Base-by-base conservation (phyloP, 2,329 filamentous ascomycete species). In the Plenodomus lindquistii region DNA sequence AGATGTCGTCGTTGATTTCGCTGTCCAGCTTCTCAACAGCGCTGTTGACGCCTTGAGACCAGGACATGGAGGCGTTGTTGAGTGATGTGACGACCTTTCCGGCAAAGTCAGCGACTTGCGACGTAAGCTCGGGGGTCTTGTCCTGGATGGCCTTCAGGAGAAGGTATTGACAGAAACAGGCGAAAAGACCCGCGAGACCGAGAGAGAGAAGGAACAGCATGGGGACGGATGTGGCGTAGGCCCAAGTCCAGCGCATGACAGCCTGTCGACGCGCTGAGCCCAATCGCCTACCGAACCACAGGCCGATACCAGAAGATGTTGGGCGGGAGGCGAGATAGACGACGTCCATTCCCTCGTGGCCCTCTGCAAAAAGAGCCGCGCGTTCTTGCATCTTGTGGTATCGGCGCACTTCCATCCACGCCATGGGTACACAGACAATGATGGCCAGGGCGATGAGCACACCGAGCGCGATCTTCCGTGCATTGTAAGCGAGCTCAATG, bases 141-240 rank as follows among this genome's bases (percentile, higher is more conserved):
- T 87, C 83, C 69, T 91, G 79, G 44, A 97, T 81, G 1, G 83
- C 77, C 53, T 78, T 82, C 44, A 96, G 81, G n/a, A 97, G 77
- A 45, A 93, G 79, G 57, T 82, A 88, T 75, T 96, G 91, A 70
- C 88, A 94, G 29, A 92, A 77, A 70, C 90, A 95, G 19, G 88
- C 85, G 62, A 96, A 83, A 38, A 95, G 81, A 2, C 91, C 91
- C 1, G 91, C 90, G 9, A 95, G 65, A 9, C 88, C 92, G 35
- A 97, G 84, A 4, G 87, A 86, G 6, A 97, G 81, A 5, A 97
- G 83, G 63, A 97, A 92, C n/a, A 97, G 77, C 16, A 91, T 92
- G 0, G 90, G 84, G 0, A 87, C 75, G 0, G 91, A 91, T 0
- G 91, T 96, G n/a, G 85, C 86, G 68, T 97, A 97, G 8, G 92